These are phyloP conservation scores for Alternaria arbusti DNA, from an alignment of 2,329 filamentous ascomycete genomes.

Conservation along the genomic window DNA sequence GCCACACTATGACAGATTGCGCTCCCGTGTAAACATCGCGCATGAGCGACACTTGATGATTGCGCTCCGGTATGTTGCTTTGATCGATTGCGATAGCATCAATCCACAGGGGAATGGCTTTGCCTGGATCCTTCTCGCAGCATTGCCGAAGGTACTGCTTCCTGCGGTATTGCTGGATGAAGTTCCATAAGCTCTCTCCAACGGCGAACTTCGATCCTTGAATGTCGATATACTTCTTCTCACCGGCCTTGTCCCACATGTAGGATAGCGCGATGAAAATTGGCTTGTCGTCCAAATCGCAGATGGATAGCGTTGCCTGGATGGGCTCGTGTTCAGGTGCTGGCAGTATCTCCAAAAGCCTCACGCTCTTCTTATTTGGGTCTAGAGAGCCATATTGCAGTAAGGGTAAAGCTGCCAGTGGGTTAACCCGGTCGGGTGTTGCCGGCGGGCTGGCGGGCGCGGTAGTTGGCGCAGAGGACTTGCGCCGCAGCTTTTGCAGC, in stretches of 20 bases:
- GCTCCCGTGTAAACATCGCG: constrained; percentile 19
- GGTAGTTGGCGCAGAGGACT: background rate
- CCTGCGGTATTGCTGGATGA: constrained; percentile 19
- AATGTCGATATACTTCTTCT: constrained; percentile 6
- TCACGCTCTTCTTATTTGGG: constrained; percentile 5
- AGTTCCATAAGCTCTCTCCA: constrained; percentile 20
- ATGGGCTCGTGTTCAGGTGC: constrained; percentile 9
- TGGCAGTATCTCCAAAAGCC: constrained; percentile 12
- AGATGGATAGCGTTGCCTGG: background rate
- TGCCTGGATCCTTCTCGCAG: background rate
- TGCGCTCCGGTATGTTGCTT: constrained; percentile 15
- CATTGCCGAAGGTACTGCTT: constrained; percentile 5
- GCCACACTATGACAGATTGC: constrained; percentile 17
- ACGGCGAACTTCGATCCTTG: constrained; percentile 10
- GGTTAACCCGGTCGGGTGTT: background rate
- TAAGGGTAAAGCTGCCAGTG: background rate
- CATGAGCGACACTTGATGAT: constrained; percentile 17
- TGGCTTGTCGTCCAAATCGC: constrained; percentile 15
- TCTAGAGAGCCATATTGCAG: constrained; percentile 13
- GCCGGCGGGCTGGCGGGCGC: background rate
- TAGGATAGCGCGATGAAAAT: constrained; percentile 21
- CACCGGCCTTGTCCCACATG: constrained; percentile 19
- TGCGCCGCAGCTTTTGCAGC: background rate
- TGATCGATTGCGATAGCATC: constrained; percentile 23
- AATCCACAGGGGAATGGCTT: constrained; percentile 12